phyloP scores from a whole-genome alignment of 192 early-diverging fungal species.

The Backusella westeae region DNA sequence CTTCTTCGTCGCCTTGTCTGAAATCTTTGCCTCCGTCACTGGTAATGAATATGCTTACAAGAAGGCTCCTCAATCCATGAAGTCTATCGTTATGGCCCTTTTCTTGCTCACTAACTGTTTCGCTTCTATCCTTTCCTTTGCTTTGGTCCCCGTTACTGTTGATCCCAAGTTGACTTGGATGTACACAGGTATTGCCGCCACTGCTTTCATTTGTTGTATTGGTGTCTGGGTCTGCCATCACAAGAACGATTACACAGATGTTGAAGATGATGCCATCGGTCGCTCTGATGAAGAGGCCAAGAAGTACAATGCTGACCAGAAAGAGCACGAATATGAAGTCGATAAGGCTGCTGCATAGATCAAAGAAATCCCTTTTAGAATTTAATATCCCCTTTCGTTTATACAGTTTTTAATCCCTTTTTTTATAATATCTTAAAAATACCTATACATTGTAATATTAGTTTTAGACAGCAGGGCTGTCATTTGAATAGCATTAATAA shows the following conservation, averaged over 20 bases:
- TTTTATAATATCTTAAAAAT: neutral
- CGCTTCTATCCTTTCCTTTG: slow-evolving; percentile 54
- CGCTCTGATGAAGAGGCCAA: neutral
- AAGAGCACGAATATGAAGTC: slow-evolving; percentile 15
- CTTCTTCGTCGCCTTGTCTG: slow-evolving; percentile 59
- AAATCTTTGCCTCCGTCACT: slow-evolving; percentile 71
- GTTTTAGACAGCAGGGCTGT: neutral
- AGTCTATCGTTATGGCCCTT: slow-evolving; percentile 70
- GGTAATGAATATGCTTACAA: slow-evolving; percentile 70
- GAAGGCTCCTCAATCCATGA: slow-evolving; percentile 60
- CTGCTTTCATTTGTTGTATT: slow-evolving; percentile 22
- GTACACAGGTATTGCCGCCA: slow-evolving; percentile 55
- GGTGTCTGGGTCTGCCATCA: slow-evolving; percentile 52
- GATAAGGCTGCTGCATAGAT: slow-evolving; percentile 8
- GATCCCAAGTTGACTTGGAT: slow-evolving; percentile 62
- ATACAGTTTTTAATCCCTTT: neutral
- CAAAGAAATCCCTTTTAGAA: neutral
- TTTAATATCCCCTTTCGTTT: neutral
- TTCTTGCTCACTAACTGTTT: slow-evolving; percentile 59
- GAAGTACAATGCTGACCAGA: neutral
- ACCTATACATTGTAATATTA: slow-evolving; percentile 7
- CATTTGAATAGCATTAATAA: slow-evolving; percentile 1
- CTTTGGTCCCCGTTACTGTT: slow-evolving; percentile 52
- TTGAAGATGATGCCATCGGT: slow-evolving; percentile 38
- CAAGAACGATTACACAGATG: slow-evolving; percentile 46